Evolutionary conservation across 176 grass and related monocot genomes (phyloP).

Genomic region (Eleusine indica): DNA sequence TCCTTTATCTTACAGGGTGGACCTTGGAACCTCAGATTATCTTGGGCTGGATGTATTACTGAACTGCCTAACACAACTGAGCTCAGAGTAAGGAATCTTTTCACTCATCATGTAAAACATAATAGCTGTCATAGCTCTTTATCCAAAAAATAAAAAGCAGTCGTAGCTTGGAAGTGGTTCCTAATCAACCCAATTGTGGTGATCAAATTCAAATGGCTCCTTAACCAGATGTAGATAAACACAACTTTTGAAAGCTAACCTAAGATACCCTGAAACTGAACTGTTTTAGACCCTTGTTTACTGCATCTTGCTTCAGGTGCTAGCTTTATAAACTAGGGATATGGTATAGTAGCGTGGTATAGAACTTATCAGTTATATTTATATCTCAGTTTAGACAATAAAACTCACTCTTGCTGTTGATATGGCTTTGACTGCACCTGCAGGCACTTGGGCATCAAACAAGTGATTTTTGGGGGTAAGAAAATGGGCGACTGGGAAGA

Average conservation of each 20-base stretch:
- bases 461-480: conserved; percentile 75
- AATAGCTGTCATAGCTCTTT: conserved; percentile 3
- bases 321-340: not conserved
- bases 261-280: not conserved
- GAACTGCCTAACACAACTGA: conserved; percentile 79
- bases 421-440: conserved; percentile 20
- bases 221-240: not conserved
- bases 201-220: conserved; percentile 15
- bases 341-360: not conserved
- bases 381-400: not conserved
- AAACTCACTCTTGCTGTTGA: conserved; percentile 8
- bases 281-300: not conserved
- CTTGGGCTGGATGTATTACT: conserved; percentile 89
- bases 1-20: conserved; percentile 65
- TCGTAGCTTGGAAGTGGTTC: conserved; percentile 4
- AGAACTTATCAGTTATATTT: not conserved
- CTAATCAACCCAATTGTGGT: not conserved
- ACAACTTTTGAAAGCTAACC: not conserved
- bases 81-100: conserved; percentile 75
- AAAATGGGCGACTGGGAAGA: conserved; percentile 85
- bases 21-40: conserved; percentile 86
- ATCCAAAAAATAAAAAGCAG: too few relatives aligned
- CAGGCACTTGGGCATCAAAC: conserved; percentile 87
- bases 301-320: not conserved
- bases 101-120: not conserved